Evolutionary conservation across 2,329 filamentous ascomycete genomes (phyloP).

Genomic region (Colletotrichum zoysiae): DNA sequence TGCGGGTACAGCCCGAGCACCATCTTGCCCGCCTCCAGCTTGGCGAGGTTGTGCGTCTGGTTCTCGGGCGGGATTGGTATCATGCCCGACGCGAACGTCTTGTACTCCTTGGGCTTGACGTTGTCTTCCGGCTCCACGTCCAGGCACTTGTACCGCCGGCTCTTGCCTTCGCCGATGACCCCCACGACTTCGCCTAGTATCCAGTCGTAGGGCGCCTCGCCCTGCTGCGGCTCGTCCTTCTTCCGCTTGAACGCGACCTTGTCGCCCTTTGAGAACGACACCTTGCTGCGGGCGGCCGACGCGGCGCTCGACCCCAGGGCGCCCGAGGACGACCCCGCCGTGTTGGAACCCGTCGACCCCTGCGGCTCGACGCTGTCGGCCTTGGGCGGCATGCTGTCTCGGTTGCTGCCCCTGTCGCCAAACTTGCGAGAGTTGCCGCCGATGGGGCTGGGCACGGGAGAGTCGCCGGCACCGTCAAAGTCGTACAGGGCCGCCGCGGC

Average conservation of each 20-base stretch:
- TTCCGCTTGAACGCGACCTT: conserved; percentile 77
- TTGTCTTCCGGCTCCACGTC: conserved; percentile 82
- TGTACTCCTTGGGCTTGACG: conserved; percentile 76
- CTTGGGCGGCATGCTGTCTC: conserved; percentile 68
- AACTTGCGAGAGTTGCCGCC: conserved; percentile 50
- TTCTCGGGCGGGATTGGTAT: conserved; percentile 76
- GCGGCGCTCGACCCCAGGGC: conserved; percentile 38
- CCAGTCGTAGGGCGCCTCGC: conserved; percentile 68
- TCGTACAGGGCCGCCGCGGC: conserved; percentile 57
- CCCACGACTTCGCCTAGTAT: conserved; percentile 84
- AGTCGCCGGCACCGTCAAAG: conserved; percentile 60
- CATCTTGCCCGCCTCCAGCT: conserved; percentile 76
- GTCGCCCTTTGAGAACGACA: conserved; percentile 71
- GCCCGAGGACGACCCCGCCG: conserved; percentile 47
- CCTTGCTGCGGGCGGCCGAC: conserved; percentile 53
- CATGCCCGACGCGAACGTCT: conserved; percentile 79
- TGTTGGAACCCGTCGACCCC: conserved; percentile 53
- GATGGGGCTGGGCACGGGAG: conserved; percentile 59
- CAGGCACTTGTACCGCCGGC: conserved; percentile 82
- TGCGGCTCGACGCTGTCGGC: conserved; percentile 69
- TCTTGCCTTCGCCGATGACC: conserved; percentile 82
- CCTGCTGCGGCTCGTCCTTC: conserved; percentile 54
- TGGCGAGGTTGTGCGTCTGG: conserved; percentile 63
- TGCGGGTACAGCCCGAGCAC: conserved; percentile 85
- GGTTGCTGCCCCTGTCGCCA: conserved; percentile 53